Percentiles rank a stretch among this genome's conserved stretches.
Evolutionary conservation across 73 alveolate species (phyloP).

Genomic region (Breviolum minutum): DNA sequence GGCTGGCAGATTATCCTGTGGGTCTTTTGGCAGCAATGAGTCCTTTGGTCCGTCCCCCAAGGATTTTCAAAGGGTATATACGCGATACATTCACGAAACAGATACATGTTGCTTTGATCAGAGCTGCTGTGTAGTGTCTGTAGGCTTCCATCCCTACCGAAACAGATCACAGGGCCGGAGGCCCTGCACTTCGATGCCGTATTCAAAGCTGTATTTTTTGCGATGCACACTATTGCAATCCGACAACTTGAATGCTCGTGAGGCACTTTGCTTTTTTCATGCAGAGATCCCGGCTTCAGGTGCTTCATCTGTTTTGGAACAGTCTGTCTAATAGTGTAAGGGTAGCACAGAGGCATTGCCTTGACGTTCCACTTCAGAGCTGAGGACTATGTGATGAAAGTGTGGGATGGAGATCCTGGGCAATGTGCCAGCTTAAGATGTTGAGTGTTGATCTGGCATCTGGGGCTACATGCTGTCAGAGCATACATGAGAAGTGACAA

Average conservation of each 20-base stretch:
- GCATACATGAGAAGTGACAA: background rate
- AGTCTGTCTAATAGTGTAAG: background rate
- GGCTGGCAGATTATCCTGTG: slow-evolving; percentile 70
- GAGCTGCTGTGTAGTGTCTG: background rate
- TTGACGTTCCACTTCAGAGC: background rate
- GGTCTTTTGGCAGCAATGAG: slow-evolving; percentile 9
- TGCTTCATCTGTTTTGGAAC: background rate
- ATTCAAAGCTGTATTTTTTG: background rate
- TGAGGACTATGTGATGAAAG: slow-evolving; percentile 57
- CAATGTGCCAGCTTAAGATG: slow-evolving; percentile 40
- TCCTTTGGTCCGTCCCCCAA: background rate
- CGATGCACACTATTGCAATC: background rate
- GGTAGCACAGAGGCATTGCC: background rate
- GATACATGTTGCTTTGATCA: background rate
- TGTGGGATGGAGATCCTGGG: slow-evolving; percentile 54
- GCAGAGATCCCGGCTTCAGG: slow-evolving; percentile 11
- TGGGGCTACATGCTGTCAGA: background rate
- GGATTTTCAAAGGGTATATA: background rate
- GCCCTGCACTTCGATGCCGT: background rate
- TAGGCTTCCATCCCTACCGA: slow-evolving; percentile 84
- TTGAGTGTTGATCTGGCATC: background rate
- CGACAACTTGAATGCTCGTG: background rate
- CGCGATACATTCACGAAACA: background rate
- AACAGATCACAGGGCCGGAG: slow-evolving; percentile 61
- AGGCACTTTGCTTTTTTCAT: slow-evolving; percentile 65